phyloP scores from a whole-genome alignment of 2,329 filamentous ascomycete species.

The Gaeumannomyces sp. region DNA sequence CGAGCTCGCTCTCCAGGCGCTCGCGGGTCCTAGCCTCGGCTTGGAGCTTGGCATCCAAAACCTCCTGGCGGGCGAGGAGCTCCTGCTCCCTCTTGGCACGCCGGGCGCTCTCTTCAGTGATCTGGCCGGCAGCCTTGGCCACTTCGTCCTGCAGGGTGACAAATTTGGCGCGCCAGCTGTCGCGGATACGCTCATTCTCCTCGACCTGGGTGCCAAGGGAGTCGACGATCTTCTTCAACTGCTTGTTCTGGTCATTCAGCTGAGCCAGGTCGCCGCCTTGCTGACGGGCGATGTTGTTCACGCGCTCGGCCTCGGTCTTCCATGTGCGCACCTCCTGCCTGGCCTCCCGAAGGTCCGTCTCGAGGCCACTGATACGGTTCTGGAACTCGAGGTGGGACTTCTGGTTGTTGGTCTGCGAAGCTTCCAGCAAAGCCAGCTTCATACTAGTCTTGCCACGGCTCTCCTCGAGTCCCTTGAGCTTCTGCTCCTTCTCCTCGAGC shows the following conservation, averaged over 20 bases:
- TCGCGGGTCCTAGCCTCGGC: constrained; percentile 66
- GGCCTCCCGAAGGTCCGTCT: constrained; percentile 48
- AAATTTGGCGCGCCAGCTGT: constrained; percentile 78
- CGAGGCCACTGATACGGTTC: constrained; percentile 46
- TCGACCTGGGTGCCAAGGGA: constrained; percentile 72
- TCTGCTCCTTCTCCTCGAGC: constrained; percentile 63
- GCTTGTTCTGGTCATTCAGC: constrained; percentile 57
- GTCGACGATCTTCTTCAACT: constrained; percentile 66
- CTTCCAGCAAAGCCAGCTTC: constrained; percentile 61
- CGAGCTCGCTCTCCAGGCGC: constrained; percentile 59
- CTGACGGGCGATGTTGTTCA: constrained; percentile 44
- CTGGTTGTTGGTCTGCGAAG: constrained; percentile 53
- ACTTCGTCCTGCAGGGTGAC: constrained; percentile 84
- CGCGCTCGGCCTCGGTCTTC: constrained; percentile 55
- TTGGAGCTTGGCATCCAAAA: constrained; percentile 70
- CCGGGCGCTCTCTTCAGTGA: constrained; percentile 74
- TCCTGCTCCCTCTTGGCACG: constrained; percentile 76
- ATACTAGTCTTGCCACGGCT: constrained; percentile 47
- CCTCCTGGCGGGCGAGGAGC: constrained; percentile 70
- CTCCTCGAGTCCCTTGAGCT: constrained; percentile 55
- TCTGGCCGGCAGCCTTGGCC: constrained; percentile 68
- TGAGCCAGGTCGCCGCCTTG: constrained; percentile 43
- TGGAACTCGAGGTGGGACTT: constrained; percentile 50
- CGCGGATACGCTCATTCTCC: constrained; percentile 78
- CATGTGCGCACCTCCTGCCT: constrained; percentile 54